These are phyloP conservation scores for Arthrocladium fulminans DNA, from an alignment of 2,329 filamentous ascomycete genomes.

Conservation along the genomic window DNA sequence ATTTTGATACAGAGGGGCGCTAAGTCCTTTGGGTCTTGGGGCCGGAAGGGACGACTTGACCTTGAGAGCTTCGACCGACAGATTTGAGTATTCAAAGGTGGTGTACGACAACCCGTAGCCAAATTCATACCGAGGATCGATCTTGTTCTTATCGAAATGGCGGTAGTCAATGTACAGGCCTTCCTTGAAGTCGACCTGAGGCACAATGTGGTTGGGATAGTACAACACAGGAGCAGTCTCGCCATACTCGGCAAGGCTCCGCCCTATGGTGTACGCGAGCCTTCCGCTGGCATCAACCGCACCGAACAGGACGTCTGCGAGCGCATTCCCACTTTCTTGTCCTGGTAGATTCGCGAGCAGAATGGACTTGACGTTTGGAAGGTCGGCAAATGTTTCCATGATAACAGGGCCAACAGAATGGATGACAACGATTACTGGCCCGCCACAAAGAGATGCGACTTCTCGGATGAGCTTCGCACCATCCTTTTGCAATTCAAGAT, in stretches of 20 bases:
- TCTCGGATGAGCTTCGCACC: conserved; percentile 67
- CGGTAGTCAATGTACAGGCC: conserved; percentile 52
- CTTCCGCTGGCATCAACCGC: conserved; percentile 54
- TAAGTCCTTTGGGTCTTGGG: conserved; percentile 32
- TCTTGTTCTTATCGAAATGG: conserved; percentile 45
- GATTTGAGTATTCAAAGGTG: conserved; percentile 50
- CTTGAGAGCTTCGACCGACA: conserved; percentile 42
- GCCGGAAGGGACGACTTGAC: conserved; percentile 42
- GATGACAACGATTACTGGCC: conserved; percentile 70
- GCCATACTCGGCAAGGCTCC: conserved; percentile 46
- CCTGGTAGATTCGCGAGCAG: conserved; percentile 68
- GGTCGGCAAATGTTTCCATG: conserved; percentile 51
- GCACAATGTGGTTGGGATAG: conserved; percentile 50
- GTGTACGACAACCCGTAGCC: conserved; percentile 55
- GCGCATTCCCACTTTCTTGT: conserved; percentile 65
- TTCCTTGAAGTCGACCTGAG: conserved; percentile 53
- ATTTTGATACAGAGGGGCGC: conserved; percentile 49
- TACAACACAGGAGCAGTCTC: conserved; percentile 52
- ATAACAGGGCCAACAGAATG: conserved; percentile 77
- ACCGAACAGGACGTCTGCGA: conserved; percentile 67
- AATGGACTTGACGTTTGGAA: conserved; percentile 65
- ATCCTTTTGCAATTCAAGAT: conserved; percentile 63
- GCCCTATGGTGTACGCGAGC: conserved; percentile 53
- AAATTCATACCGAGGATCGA: conserved; percentile 53
- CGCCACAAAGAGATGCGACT: conserved; percentile 60